phyloP scores from a whole-genome alignment of 768 basidiomycete genomes.

The Kwoniella sp. region DNA sequence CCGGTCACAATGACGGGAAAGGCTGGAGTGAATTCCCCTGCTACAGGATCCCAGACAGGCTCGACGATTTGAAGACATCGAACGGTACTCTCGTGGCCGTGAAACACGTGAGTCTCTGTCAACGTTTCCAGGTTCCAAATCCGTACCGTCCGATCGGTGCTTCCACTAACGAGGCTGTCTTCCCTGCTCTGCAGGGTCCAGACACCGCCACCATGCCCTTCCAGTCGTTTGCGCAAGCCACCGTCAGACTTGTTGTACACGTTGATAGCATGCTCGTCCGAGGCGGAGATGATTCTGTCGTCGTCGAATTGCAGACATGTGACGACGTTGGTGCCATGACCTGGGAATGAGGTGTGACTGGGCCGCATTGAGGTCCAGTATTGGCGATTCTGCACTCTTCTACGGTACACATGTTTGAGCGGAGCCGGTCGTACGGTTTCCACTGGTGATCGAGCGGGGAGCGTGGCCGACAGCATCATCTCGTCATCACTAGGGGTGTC shows the following conservation, averaged over 20 bases:
- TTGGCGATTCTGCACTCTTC: slow-evolving; percentile 71
- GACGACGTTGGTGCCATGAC: slow-evolving; percentile 76
- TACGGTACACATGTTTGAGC: slow-evolving; percentile 82
- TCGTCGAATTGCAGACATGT: slow-evolving; percentile 93
- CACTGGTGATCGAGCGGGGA: slow-evolving; percentile 45
- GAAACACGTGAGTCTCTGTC: slow-evolving; percentile 84
- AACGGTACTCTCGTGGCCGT: slow-evolving; percentile 94
- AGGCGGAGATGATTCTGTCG: slow-evolving; percentile 91
- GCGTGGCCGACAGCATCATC: slow-evolving; percentile 39
- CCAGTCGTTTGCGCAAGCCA: slow-evolving; percentile 64
- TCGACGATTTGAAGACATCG: slow-evolving; percentile 93
- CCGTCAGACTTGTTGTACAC: slow-evolving; percentile 87
- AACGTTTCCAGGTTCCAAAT: slow-evolving; percentile 82
- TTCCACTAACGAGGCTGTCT: slow-evolving; percentile 75
- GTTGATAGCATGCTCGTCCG: slow-evolving; percentile 94
- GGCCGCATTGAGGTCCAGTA: slow-evolving; percentile 66
- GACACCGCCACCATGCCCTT: slow-evolving; percentile 91
- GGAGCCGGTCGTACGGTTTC: slow-evolving; percentile 27
- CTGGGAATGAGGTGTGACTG: slow-evolving; percentile 73
- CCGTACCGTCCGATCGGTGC: slow-evolving; percentile 86
- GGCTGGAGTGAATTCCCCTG: slow-evolving; percentile 64
- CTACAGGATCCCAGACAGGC: slow-evolving; percentile 76
- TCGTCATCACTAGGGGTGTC: slow-evolving; percentile 51
- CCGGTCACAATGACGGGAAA: slow-evolving; percentile 69
- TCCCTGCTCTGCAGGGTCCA: slow-evolving; percentile 77